Conservation (phyloP, 441 rosid genomes). For the Eutrema salsugineum region DNA sequence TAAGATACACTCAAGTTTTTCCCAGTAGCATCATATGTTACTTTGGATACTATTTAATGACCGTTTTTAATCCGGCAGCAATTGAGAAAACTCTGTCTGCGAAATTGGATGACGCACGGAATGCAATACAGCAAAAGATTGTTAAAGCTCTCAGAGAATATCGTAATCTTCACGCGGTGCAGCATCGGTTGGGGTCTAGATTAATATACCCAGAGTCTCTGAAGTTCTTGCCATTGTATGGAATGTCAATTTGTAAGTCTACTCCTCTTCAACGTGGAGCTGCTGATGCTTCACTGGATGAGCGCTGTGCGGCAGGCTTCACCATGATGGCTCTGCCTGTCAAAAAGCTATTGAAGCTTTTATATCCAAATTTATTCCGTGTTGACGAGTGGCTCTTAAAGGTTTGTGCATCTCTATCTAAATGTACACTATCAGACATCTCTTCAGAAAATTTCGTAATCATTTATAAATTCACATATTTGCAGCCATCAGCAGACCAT, state of each 20-base stretch:
- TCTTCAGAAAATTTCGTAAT: conserved; percentile 11
- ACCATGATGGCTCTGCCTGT: conserved; percentile 94
- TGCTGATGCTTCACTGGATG: conserved; percentile 87
- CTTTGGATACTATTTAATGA: conserved; percentile 25
- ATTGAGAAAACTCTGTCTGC: conserved; percentile 81
- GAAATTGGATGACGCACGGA: conserved; percentile 96
- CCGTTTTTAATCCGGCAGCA: conserved; percentile 51
- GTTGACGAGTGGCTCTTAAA: conserved; percentile 78
- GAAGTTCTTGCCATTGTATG: conserved; percentile 78
- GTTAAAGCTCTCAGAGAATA: conserved; percentile 93
- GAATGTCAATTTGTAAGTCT: conserved; percentile 86
- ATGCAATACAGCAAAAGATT: conserved; percentile 68
- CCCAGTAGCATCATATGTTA: conserved; percentile 17
- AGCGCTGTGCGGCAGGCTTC: conserved; percentile 88
- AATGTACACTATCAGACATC: background rate
- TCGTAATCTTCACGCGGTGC: conserved; percentile 82
- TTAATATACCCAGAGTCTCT: conserved; percentile 92
- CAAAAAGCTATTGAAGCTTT: conserved; percentile 74
- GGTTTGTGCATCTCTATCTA: conserved; percentile 40
- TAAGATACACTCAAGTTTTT: conserved; percentile 29
- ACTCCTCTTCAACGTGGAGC: conserved; percentile 79
- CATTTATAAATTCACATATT: conserved; percentile 4
- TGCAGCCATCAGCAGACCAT: conserved; percentile 56
- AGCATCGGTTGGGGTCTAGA: conserved; percentile 92
- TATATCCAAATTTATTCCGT: conserved; percentile 83